Evolutionary conservation across 179 eudicot species (phyloP), one percentile per base, ranked within the genome.

Genomic region (Gypsophila paniculata): DNA sequence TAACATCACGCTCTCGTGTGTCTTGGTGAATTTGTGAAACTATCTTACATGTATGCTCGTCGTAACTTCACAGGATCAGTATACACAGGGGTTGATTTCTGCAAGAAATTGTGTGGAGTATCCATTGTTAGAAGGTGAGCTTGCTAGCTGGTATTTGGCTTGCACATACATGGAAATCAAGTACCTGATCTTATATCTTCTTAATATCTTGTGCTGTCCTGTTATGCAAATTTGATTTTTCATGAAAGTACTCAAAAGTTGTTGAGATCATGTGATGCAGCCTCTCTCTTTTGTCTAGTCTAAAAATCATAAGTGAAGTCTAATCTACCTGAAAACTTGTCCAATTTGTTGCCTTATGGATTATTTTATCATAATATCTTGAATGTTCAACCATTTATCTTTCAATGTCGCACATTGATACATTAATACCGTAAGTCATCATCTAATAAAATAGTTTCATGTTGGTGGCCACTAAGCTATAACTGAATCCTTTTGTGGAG

Each of bases 31-130:
- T 19, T 60, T 23, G 4, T 73, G 18, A n/a, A 73, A 65, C 38
- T 68, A 58, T 71, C 53, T 65, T 68, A 70, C 76, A 17, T 54
- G 32, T 57, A 29, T 65, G 39, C 63, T 18, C 44, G 42, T 21
- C 75, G 75, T 18, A 18, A 36, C 74, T 55, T 65, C 76, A 15
- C 96, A 94, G 99, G 94, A 32, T 94, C 97, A 18, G 89, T 86
- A 52, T 94, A 94, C 74, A 88, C 85, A 57, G 99, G 99, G 74
- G 99, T 91, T 79, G 97, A 94, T 81, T 94, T 94, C 72, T 94
- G 99, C 89, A 94, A 94, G 83, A 94, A 91, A 80, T 71, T 94
- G 64, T 94, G 97, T 70, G 97, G 94, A 64, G 97, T 94, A 66
- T 94, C 99, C 69, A 87, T 94, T 81, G 78, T 94, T 65, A 85